Conservation (phyloP, 2,329 filamentous ascomycete species). For the Aplosporella prunicola region DNA sequence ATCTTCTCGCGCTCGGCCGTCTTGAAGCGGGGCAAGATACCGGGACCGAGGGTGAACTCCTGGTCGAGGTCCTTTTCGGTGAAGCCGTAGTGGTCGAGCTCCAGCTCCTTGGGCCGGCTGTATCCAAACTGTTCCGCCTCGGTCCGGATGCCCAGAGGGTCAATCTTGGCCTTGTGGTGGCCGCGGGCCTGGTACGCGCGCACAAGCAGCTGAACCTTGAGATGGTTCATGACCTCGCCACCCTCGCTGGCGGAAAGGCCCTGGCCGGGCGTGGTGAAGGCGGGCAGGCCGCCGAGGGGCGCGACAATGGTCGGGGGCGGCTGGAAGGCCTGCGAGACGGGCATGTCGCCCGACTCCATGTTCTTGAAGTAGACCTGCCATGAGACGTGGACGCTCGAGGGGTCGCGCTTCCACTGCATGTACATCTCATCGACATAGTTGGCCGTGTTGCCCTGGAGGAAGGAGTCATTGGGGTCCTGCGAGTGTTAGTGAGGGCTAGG, state of each 20-base stretch:
- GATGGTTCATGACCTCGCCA: conserved; percentile 83
- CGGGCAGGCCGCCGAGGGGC: conserved; percentile 65
- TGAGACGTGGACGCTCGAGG: conserved; percentile 87
- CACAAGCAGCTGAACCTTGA: conserved; percentile 95
- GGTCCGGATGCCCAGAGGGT: conserved; percentile 86
- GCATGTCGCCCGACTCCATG: conserved; percentile 97
- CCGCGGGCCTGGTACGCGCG: conserved; percentile 96
- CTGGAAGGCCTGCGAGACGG: conserved; percentile 92
- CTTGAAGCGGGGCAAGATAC: conserved; percentile 91
- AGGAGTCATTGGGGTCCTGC: conserved; percentile 83
- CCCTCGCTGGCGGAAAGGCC: conserved; percentile 57
- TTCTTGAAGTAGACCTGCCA: conserved; percentile 99
- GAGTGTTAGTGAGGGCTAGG: conserved; percentile 19
- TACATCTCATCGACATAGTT: conserved; percentile 99
- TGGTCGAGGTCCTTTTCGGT: conserved; percentile 87
- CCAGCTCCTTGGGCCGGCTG: conserved; percentile 82
- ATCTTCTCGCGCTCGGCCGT: conserved; percentile 85
- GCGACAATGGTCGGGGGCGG: conserved; percentile 84
- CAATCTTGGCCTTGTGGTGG: conserved; percentile 96
- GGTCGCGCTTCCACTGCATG: conserved; percentile 90
- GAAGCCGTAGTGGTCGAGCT: conserved; percentile 90
- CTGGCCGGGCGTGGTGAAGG: conserved; percentile 59
- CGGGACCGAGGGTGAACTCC: conserved; percentile 85
- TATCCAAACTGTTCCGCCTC: conserved; percentile 77
- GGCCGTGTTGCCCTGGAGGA: conserved; percentile 91